phyloP scores from a whole-genome alignment of 768 basidiomycete genomes.

The Pisolithus orientalis region DNA sequence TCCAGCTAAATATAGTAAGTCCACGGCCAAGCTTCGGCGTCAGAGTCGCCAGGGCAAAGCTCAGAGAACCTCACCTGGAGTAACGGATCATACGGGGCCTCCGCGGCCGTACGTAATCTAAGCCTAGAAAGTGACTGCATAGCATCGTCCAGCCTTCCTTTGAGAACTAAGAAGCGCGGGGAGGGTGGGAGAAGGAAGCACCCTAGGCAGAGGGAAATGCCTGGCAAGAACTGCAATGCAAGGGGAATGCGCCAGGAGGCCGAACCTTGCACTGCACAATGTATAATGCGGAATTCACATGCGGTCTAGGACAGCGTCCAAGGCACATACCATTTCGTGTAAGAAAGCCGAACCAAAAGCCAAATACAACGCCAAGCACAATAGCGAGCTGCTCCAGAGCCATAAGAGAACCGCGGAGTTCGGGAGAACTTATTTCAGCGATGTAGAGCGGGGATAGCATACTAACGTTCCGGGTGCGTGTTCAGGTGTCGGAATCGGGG shows the following conservation, averaged over 20 bases:
- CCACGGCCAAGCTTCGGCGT: not conserved
- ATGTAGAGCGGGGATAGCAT: conserved; percentile 81
- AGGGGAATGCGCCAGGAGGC: conserved; percentile 76
- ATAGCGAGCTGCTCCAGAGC: conserved; percentile 79
- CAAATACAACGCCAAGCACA: conserved; percentile 73
- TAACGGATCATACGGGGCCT: conserved; percentile 43
- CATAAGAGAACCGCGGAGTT: conserved; percentile 71
- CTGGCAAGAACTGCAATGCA: conserved; percentile 65
- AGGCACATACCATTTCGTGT: conserved; percentile 49
- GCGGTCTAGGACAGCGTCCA: not conserved
- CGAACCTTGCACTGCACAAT: conserved; percentile 46
- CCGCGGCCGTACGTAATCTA: conserved; percentile 41
- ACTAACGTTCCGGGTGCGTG: conserved; percentile 30
- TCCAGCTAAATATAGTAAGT: conserved; percentile 45
- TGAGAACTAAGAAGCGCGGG: conserved; percentile 40
- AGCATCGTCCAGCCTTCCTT: conserved; percentile 55
- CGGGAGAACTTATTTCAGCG: conserved; percentile 79
- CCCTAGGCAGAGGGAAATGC: conserved; percentile 57
- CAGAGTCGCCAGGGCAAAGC: not conserved
- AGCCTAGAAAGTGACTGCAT: conserved; percentile 45
- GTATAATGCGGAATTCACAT: not conserved
- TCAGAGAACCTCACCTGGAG: conserved; percentile 33
- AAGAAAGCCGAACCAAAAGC: conserved; percentile 77
- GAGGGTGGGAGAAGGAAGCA: conserved; percentile 45
- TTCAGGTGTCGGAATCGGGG: not conserved